Evolutionary conservation across 257 asterid species (phyloP), one percentile per base, ranked within the genome.

Genomic region (Scutellaria barbata): DNA sequence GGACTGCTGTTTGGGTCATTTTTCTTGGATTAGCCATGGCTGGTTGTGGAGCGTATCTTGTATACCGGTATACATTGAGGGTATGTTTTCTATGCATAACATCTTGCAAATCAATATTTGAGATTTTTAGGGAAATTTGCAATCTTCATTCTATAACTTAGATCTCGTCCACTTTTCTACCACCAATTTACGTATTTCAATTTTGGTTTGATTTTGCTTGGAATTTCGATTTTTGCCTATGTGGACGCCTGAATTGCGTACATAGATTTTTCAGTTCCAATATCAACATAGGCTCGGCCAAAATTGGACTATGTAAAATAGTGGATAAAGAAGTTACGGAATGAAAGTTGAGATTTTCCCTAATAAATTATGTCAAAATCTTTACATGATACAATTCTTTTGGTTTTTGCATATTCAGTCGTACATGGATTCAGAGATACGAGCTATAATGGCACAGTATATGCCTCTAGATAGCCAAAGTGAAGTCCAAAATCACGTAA

Each of bases 401-500:
- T 14, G 54, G 6, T 65, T 48, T 77, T 73, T 55, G 82, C 37
- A 45, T 74, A 72, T 72, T 37, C 94, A 90, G 97, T 74, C 94
- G 5, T 90, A 87, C 67, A 90, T 90, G 97, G 97, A 90, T 70
- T 86, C 96, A 1, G 94, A 90, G 84, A 87, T 90, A 71, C 84
- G 94, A 78, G 94, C 97, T 56, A 90, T 90, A 77, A 88, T 90
- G 97, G 92, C 97, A 40, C 97, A 90, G 58, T 90, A 90, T 78
- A 90, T 90, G 96, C 96, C 95, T 46, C 87, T 90, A 39, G 96
- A 90, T 81, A 86, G 95, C 81, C 95, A 87, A 82, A 83, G 54
- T 48, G 96, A 87, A 61, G 88, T 86, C 46, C 86, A 81, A 71
- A 83, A 60, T 74, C 96, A 90, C 18, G 68, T 41, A 10, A 78